A percentile compares a stretch with the other conserved stretches of the same genome.
Evolutionary conservation across 2,329 filamentous ascomycete species (phyloP).

Genomic region (Trichoderma breve): DNA sequence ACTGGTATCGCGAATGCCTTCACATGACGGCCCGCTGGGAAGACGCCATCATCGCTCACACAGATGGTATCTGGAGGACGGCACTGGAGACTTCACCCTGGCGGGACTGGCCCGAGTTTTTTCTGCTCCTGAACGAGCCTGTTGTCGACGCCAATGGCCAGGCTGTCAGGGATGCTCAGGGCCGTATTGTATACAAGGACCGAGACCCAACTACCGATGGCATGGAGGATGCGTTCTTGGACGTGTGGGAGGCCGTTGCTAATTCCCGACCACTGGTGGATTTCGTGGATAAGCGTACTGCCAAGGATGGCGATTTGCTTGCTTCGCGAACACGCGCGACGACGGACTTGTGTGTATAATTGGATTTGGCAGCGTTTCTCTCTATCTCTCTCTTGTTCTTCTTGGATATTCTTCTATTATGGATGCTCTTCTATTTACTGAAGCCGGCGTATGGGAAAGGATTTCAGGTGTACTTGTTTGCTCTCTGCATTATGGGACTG

Average conservation of each 20-base stretch:
- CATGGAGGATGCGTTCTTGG: slow-evolving; percentile 28
- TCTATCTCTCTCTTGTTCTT: neutral
- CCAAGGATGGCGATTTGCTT: slow-evolving; percentile 22
- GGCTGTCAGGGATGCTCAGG: slow-evolving; percentile 1
- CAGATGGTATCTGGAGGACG: slow-evolving; percentile 28
- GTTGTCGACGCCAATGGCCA: slow-evolving; percentile 19
- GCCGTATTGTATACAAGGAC: slow-evolving; percentile 18
- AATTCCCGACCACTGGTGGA: slow-evolving; percentile 26
- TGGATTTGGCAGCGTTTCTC: neutral
- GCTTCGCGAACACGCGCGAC: slow-evolving; percentile 10
- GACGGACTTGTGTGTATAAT: slow-evolving; percentile 13
- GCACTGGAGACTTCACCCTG: slow-evolving; percentile 29
- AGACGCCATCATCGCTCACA: slow-evolving; percentile 24
- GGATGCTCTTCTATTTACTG: neutral
- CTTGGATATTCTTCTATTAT: neutral
- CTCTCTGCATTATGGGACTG: neutral
- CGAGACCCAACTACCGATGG: slow-evolving; percentile 20
- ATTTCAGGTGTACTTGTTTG: neutral
- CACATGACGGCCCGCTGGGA: slow-evolving; percentile 22
- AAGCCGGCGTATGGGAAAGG: neutral
- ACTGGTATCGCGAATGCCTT: slow-evolving; percentile 31
- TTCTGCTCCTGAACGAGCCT: slow-evolving; percentile 23
- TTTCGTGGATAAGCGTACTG: slow-evolving; percentile 1
- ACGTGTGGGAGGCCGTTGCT: slow-evolving; percentile 28
- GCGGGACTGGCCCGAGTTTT: slow-evolving; percentile 30